A percentile compares a stretch with the other conserved stretches of the same genome.
phyloP scores from a whole-genome alignment of 2,329 filamentous ascomycete genomes.

The Neofusicoccum kwambonambiense region DNA sequence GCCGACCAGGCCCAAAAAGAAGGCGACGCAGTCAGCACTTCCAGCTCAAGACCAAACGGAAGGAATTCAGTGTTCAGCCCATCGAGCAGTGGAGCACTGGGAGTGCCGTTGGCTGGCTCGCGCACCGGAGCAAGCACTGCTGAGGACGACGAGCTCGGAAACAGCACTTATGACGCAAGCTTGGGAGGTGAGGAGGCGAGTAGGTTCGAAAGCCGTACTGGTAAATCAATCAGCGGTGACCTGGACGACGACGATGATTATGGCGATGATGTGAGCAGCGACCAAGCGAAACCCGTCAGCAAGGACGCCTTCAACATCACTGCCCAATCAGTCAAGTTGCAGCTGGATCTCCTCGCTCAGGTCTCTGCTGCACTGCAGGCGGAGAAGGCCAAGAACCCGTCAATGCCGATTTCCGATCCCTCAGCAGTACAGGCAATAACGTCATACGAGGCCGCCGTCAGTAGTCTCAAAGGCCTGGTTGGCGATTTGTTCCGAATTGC shows the following conservation, averaged over 20 bases:
- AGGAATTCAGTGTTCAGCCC: constrained; percentile 16
- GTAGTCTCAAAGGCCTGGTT: constrained; percentile 79
- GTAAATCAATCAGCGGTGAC: constrained; percentile 58
- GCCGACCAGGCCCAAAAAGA: constrained; percentile 62
- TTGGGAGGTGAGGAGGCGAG: constrained; percentile 54
- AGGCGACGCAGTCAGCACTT: constrained; percentile 41
- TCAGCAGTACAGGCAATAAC: constrained; percentile 73
- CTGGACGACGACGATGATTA: constrained; percentile 65
- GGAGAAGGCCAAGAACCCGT: constrained; percentile 69
- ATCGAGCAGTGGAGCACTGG: not conserved
- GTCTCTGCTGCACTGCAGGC: constrained; percentile 78
- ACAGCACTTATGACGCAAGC: constrained; percentile 59
- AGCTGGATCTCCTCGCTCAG: constrained; percentile 84
- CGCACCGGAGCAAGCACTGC: constrained; percentile 47
- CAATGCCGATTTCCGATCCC: constrained; percentile 71
- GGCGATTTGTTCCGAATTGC: constrained; percentile 89
- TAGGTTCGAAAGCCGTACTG: constrained; percentile 49
- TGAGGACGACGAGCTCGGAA: constrained; percentile 55
- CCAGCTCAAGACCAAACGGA: constrained; percentile 32
- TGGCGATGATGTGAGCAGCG: constrained; percentile 75
- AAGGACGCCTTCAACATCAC: constrained; percentile 98
- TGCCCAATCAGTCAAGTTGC: constrained; percentile 88
- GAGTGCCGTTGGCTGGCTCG: constrained; percentile 21
- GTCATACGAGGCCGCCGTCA: constrained; percentile 87
- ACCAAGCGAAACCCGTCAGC: constrained; percentile 64